A percentile compares a stretch with the other conserved stretches of the same genome.
These are phyloP conservation scores for Saccharomycopsis capsularis DNA, from an alignment of 805 yeast genomes.

Conservation along the genomic window DNA sequence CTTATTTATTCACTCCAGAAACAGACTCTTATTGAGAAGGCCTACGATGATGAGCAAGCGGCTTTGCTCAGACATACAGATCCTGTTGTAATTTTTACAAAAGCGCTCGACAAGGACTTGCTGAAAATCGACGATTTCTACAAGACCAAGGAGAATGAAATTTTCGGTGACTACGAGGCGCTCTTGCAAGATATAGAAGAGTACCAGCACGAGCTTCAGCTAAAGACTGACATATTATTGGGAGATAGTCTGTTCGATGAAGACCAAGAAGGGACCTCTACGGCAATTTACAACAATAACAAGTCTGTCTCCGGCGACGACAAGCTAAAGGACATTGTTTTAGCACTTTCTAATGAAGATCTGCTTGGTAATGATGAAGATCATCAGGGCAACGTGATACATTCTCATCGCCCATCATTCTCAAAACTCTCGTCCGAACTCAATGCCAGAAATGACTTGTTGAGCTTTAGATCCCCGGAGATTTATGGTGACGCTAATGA, in stretches of 20 bases:
- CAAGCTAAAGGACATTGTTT: not conserved
- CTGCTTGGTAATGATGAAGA: no score
- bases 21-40: constrained; percentile 39
- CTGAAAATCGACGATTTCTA: constrained; percentile 72
- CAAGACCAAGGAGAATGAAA: constrained; percentile 53
- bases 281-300: not conserved
- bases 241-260: not conserved
- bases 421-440: constrained; percentile 9
- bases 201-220: constrained; percentile 30
- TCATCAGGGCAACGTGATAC: not conserved
- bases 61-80: constrained; percentile 26
- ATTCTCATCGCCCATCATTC: constrained; percentile 3
- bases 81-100: constrained; percentile 43
- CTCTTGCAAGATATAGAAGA: constrained; percentile 57
- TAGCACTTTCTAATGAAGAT: not conserved
- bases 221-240: constrained; percentile 18
- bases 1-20: constrained; percentile 70
- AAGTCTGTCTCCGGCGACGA: not conserved
- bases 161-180: constrained; percentile 44
- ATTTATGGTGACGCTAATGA: constrained; percentile 20
- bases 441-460: constrained; percentile 14
- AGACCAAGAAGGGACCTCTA: constrained; percentile 13
- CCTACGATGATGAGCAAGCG: constrained; percentile 24
- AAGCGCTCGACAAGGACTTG: constrained; percentile 74
- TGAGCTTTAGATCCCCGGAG: constrained; percentile 17